Conservation (phyloP, 1,284 basidiomycete species). For the Rhizoctonia solani region DNA sequence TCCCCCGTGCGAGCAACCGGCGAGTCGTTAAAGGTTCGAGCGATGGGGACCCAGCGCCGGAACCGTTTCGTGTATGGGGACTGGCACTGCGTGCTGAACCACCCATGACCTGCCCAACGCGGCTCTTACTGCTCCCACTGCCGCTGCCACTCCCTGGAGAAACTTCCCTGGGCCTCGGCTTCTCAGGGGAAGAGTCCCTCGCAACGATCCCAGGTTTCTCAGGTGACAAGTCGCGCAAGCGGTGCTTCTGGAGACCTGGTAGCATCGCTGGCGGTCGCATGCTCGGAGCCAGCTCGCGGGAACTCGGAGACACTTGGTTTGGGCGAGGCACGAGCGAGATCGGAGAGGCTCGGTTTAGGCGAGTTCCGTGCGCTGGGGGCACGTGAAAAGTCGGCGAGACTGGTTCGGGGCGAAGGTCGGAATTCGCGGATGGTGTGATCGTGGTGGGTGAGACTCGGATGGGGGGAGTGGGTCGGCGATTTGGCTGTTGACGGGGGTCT, state of each 20-base stretch:
- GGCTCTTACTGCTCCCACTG: no score
- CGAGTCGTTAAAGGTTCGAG: no score
- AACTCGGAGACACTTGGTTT: slow-evolving; percentile 18
- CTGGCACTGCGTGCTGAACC: no score
- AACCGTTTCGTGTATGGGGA: no score
- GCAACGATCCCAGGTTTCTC: background rate
- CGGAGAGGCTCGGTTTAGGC: slow-evolving; percentile 9
- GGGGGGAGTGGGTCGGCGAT: background rate
- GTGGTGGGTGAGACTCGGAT: background rate
- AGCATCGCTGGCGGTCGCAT: background rate
- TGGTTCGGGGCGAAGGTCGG: background rate
- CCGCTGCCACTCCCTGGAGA: no score
- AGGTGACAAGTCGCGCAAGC: slow-evolving; percentile 5
- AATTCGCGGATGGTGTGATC: background rate
- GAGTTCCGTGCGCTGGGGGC: slow-evolving; percentile 2
- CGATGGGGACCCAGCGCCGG: background rate
- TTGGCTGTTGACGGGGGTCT: slow-evolving; percentile 4
- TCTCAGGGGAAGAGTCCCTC: background rate
- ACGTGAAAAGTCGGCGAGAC: background rate
- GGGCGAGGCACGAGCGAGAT: slow-evolving; percentile 10
- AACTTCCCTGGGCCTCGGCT: background rate
- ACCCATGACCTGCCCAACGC: no score
- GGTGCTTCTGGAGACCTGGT: no score
- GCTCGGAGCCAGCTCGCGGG: background rate
- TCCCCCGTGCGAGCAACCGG: no score